Evolutionary conservation across 1,284 basidiomycete genomes (phyloP).

Genomic region (Coniferiporia sulphurascens): DNA sequence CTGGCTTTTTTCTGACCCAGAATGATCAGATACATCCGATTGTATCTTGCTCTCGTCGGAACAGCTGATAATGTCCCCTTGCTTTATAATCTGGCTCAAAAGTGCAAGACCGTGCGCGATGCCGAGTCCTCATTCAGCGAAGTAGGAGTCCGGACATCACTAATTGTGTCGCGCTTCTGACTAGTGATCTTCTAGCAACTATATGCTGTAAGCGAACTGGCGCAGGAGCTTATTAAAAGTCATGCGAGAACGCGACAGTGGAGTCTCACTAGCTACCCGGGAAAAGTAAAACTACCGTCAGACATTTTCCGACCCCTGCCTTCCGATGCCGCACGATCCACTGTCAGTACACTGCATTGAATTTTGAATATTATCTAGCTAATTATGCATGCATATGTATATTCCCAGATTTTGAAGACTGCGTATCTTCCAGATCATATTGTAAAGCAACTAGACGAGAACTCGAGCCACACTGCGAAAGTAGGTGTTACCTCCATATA

Average conservation of each 20-base stretch:
- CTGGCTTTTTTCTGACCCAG: too few species aligned
- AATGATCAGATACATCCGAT: slow-evolving; percentile 72
- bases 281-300: slow-evolving; percentile 71
- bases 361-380: background rate
- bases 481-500: slow-evolving; percentile 1
- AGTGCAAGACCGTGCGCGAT: slow-evolving; percentile 85
- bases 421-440: slow-evolving; percentile 62
- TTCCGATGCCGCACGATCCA: slow-evolving; percentile 54
- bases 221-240: slow-evolving; percentile 80
- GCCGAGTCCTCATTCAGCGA: slow-evolving; percentile 62
- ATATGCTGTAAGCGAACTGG: slow-evolving; percentile 85
- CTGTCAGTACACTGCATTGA: slow-evolving; percentile 36
- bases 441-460: slow-evolving; percentile 47
- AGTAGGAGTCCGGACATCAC: slow-evolving; percentile 36
- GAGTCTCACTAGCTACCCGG: slow-evolving; percentile 77
- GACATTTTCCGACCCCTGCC: slow-evolving; percentile 77
- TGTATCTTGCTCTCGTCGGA: slow-evolving; percentile 79
- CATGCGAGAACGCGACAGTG: slow-evolving; percentile 67
- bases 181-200: slow-evolving; percentile 58
- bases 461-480: slow-evolving; percentile 18
- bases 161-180: slow-evolving; percentile 1
- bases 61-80: slow-evolving; percentile 77
- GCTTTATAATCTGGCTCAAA: slow-evolving; percentile 78
- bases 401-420: slow-evolving; percentile 52
- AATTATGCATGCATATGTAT: slow-evolving; percentile 4